A percentile compares a stretch with the other conserved stretches of the same genome.
phyloP scores from a whole-genome alignment of 208 protist genomes.

The Leishmania tropica region DNA sequence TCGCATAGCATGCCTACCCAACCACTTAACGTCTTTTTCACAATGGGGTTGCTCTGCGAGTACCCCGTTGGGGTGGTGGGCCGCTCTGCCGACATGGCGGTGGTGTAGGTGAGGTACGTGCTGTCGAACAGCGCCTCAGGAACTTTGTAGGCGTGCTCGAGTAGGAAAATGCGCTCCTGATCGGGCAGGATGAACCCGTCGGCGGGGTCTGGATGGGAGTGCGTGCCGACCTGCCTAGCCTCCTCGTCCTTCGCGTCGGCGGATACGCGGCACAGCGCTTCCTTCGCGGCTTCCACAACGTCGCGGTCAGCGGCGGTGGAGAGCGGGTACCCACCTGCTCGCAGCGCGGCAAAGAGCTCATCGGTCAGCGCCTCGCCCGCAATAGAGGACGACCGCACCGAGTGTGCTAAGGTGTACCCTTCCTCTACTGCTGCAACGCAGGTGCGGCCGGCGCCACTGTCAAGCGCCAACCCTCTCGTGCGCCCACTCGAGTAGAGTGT shows the following conservation, averaged over 20 bases:
- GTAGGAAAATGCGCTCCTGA: slow-evolving; percentile 81
- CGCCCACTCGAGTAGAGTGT: slow-evolving; percentile 98
- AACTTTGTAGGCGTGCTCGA: slow-evolving; percentile 75
- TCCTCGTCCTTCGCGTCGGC: slow-evolving; percentile 32
- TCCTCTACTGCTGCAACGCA: slow-evolving; percentile 98
- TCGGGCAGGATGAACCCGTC: slow-evolving; percentile 87
- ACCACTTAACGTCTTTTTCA: slow-evolving; percentile 23
- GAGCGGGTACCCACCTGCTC: slow-evolving; percentile 90
- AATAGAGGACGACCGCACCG: slow-evolving; percentile 57
- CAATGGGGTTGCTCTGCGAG: slow-evolving; percentile 35
- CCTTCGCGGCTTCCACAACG: slow-evolving; percentile 81
- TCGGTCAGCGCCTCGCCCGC: slow-evolving; percentile 86
- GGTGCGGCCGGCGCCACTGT: slow-evolving; percentile 99
- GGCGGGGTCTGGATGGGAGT: slow-evolving; percentile 5
- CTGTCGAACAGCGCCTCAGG: slow-evolving; percentile 90
- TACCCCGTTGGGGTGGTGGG: slow-evolving; percentile 53
- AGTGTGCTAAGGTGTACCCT: slow-evolving; percentile 89
- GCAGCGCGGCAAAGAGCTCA: slow-evolving; percentile 63
- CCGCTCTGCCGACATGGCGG: slow-evolving; percentile 20
- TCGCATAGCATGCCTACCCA: slow-evolving; percentile 63
- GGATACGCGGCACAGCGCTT: slow-evolving; percentile 76
- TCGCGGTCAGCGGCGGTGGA: slow-evolving; percentile 68
- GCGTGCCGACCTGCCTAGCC: background rate
- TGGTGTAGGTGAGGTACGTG: slow-evolving; percentile 40
- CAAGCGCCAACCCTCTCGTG: slow-evolving; percentile 97